These are phyloP conservation scores for Xylaria intraflava DNA, from an alignment of 495 filamentous ascomycete genomes.

Conservation along the genomic window DNA sequence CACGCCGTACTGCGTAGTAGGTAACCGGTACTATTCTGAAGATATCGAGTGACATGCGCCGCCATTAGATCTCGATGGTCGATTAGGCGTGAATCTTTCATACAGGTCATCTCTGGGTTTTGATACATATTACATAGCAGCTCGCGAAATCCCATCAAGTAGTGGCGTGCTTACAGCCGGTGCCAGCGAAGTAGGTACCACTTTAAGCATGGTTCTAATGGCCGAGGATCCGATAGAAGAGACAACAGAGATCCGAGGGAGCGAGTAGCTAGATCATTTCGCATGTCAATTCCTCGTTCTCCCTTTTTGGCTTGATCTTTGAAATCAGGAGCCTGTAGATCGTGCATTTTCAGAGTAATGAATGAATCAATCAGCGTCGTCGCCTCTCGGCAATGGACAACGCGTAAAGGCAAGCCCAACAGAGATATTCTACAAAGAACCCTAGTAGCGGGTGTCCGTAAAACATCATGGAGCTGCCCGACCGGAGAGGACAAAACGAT, in stretches of 20 bases:
- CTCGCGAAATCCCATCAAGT: slow-evolving; percentile 32
- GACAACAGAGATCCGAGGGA: slow-evolving; percentile 29
- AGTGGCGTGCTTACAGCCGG: slow-evolving; percentile 32
- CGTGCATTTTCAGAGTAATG: not conserved
- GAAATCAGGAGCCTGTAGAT: not conserved
- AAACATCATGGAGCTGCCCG: too few relatives aligned
- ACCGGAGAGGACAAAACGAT: too few relatives aligned
- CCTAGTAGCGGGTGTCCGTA: too few relatives aligned
- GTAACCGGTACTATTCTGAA: too few relatives aligned
- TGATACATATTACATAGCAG: too few relatives aligned
- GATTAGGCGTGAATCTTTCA: too few relatives aligned
- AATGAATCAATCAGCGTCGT: not conserved
- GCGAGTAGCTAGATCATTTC: slow-evolving; percentile 32
- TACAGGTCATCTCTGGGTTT: too few relatives aligned
- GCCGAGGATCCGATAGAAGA: slow-evolving; percentile 23
- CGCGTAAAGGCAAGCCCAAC: not conserved
- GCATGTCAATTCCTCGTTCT: slow-evolving; percentile 1
- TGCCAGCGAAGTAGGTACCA: slow-evolving; percentile 31
- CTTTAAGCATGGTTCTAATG: not conserved
- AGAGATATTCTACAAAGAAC: not conserved
- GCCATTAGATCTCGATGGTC: too few relatives aligned
- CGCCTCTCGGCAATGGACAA: not conserved
- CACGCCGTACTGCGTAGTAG: too few relatives aligned
- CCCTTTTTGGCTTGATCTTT: not conserved
- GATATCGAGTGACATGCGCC: too few relatives aligned